phyloP scores from a whole-genome alignment of 306 rosid species.

The Cucumis melo region DNA sequence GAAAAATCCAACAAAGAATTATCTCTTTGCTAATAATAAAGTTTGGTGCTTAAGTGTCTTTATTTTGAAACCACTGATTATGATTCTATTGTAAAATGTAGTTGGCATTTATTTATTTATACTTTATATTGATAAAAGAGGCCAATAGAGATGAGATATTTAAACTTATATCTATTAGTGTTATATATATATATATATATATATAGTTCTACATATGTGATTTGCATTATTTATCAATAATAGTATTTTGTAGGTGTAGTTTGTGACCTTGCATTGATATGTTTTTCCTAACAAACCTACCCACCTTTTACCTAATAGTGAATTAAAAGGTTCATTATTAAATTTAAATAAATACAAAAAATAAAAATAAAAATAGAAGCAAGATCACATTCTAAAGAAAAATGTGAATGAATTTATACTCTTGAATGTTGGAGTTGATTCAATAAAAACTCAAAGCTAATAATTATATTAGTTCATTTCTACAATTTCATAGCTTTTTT shows the following conservation, averaged over 20 bases:
- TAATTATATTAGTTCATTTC: too few relatives aligned
- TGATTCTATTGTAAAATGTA: neutral
- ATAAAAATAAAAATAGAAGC: too few relatives aligned
- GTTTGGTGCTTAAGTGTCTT: neutral
- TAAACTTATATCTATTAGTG: neutral
- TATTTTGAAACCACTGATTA: neutral
- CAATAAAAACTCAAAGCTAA: too few relatives aligned
- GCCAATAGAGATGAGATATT: too few relatives aligned
- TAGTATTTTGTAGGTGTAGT: neutral
- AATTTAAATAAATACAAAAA: neutral
- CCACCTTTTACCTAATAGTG: neutral
- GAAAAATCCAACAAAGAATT: neutral
- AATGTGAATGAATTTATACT: too few relatives aligned
- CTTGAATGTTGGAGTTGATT: too few relatives aligned
- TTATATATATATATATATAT: too few relatives aligned
- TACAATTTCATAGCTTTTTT: too few relatives aligned
- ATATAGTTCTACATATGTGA: neutral
- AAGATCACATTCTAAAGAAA: too few relatives aligned
- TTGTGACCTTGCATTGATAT: neutral
- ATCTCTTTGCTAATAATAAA: neutral
- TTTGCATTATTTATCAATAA: neutral
- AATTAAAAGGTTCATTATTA: neutral
- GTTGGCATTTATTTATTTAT: neutral
- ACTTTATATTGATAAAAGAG: neutral
- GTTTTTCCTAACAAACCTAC: neutral